Percentiles rank a stretch among this genome's conserved stretches.
These are phyloP conservation scores for Blastocystis hominis DNA, from an alignment of 352 stramenopile genomes.

Conservation along the genomic window DNA sequence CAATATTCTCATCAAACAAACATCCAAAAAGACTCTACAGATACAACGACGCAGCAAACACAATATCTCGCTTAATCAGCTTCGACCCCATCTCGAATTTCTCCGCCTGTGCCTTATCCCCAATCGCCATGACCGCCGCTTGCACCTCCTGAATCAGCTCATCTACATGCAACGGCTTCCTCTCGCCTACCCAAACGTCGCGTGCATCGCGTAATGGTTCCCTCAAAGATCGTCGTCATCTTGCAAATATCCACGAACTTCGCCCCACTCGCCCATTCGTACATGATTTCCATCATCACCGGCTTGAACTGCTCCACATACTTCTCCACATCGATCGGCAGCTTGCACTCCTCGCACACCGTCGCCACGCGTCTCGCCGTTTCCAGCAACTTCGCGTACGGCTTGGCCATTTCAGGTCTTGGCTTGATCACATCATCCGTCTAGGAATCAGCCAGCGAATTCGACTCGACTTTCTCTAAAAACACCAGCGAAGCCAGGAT, in stretches of 20 bases:
- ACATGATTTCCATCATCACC: constrained; percentile 80
- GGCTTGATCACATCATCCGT: constrained; percentile 61
- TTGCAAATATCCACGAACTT: constrained; percentile 98
- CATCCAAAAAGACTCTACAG: constrained; percentile 67
- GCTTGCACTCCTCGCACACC: constrained; percentile 80
- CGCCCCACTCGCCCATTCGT: constrained; percentile 83
- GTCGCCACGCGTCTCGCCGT: constrained; percentile 79
- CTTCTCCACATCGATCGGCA: constrained; percentile 88
- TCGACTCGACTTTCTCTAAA: constrained; percentile 81
- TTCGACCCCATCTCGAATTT: constrained; percentile 93
- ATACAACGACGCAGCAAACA: constrained; percentile 97
- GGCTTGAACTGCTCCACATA: constrained; percentile 93
- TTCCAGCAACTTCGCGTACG: constrained; percentile 85
- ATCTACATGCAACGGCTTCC: constrained; percentile 64
- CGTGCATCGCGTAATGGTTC: constrained; percentile 91
- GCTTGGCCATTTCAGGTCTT: constrained; percentile 71
- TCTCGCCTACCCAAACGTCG: constrained; percentile 69
- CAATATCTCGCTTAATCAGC: constrained; percentile 95
- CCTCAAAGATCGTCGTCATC: constrained; percentile 92
- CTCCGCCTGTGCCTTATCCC: constrained; percentile 85
- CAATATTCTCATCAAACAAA: background rate
- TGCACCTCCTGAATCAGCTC: constrained; percentile 91
- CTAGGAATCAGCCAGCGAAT: constrained; percentile 64
- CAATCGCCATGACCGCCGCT: constrained; percentile 85
- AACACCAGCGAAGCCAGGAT: constrained; percentile 90